These are phyloP conservation scores for Adiantum capillusveneris DNA, from an alignment of 75 land plant genomes.

Conservation along the genomic window DNA sequence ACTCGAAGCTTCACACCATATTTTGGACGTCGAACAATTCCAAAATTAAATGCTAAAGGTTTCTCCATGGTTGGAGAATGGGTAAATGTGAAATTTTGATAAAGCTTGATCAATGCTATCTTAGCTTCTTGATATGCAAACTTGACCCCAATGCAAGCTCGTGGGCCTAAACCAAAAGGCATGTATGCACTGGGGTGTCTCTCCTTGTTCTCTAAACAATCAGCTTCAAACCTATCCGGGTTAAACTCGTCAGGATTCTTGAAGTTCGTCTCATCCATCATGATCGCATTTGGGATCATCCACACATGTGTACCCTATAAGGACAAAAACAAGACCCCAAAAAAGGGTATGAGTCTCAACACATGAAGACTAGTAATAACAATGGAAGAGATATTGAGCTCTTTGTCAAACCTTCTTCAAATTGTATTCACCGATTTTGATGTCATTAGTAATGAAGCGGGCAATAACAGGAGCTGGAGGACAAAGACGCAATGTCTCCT, in stretches of 20 bases:
- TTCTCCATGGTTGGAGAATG: constrained; percentile 62
- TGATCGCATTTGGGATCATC: constrained; percentile 49
- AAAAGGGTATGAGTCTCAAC: too few relatives aligned
- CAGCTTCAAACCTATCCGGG: constrained; percentile 70
- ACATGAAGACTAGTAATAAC: too few relatives aligned
- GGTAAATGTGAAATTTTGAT: constrained; percentile 37
- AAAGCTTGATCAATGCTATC: constrained; percentile 50
- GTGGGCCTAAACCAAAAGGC: constrained; percentile 78
- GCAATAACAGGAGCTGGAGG: too few relatives aligned
- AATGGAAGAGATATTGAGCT: too few relatives aligned
- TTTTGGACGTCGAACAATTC: constrained; percentile 52
- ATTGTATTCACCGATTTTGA: too few relatives aligned
- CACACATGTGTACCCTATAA: constrained; percentile 81
- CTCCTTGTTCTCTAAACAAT: constrained; percentile 45
- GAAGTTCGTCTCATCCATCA: constrained; percentile 59
- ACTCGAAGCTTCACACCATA: constrained; percentile 55
- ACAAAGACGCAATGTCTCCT: too few relatives aligned
- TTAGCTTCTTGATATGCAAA: constrained; percentile 62
- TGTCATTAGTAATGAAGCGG: too few relatives aligned
- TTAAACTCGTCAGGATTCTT: constrained; percentile 61
- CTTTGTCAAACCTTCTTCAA: too few relatives aligned
- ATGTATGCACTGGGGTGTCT: constrained; percentile 72
- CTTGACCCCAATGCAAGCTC: constrained; percentile 60
- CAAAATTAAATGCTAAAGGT: constrained; percentile 51
- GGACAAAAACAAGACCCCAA: too few relatives aligned